Conservation (phyloP, 352 stramenopile species). For the Pythium rhizo-oryzae region DNA sequence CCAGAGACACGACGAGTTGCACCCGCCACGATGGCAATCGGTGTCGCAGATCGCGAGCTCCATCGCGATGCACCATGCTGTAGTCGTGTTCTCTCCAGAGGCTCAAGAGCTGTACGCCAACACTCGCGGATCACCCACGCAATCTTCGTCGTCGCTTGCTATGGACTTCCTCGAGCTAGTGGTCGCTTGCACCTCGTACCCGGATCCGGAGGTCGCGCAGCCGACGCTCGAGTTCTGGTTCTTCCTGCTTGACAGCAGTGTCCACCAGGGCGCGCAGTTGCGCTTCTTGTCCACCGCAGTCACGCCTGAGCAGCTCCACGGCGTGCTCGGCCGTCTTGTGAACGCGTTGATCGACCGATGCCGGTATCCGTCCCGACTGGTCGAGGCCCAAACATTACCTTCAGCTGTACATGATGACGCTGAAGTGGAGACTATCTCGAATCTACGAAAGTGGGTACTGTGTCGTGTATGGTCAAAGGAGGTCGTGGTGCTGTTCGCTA, state of each 20-base stretch:
- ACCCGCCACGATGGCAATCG: conserved; percentile 10
- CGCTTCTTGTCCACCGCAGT: conserved; percentile 39
- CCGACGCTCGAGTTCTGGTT: conserved; percentile 89
- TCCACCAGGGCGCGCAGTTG: conserved; percentile 46
- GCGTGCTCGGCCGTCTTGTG: conserved; percentile 63
- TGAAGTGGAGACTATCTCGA: conserved; percentile 54
- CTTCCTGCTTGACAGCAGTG: conserved; percentile 77
- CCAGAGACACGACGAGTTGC: neutral
- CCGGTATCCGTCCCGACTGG: conserved; percentile 59
- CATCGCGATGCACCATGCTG: conserved; percentile 28
- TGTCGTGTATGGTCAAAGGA: neutral
- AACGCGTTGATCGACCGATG: conserved; percentile 68
- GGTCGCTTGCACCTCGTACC: conserved; percentile 60
- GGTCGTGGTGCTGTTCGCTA: neutral
- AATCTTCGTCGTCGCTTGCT: neutral
- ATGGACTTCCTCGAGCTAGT: conserved; percentile 61
- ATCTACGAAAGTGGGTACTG: conserved; percentile 53
- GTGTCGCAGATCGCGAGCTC: conserved; percentile 28
- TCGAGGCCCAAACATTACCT: conserved; percentile 52
- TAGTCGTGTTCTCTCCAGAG: conserved; percentile 21
- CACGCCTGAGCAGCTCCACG: conserved; percentile 40
- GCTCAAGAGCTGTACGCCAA: conserved; percentile 11
- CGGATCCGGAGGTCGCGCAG: conserved; percentile 56
- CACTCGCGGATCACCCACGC: neutral
- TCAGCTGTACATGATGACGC: conserved; percentile 46